Percentiles rank a stretch among this genome's conserved stretches.
These are phyloP conservation scores for Plenodomus tracheiphilus DNA, from an alignment of 2,329 filamentous ascomycete genomes.

Conservation along the genomic window DNA sequence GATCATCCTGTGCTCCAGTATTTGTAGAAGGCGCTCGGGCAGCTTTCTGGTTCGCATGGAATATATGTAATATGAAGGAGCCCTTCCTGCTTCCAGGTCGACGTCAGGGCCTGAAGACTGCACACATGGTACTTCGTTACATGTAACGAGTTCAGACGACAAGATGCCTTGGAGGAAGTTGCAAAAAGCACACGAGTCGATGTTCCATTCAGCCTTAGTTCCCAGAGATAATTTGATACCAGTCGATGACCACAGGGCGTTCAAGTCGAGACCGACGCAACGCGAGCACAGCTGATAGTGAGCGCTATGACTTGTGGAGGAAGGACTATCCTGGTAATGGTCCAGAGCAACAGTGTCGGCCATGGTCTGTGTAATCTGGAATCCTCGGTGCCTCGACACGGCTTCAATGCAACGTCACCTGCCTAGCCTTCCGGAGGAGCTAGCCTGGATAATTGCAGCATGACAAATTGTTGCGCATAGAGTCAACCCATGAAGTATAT, in stretches of 20 bases:
- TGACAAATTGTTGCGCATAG: no score
- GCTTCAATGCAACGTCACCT: no score
- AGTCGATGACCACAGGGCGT: not conserved
- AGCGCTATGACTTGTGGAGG: not conserved
- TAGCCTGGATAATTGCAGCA: no score
- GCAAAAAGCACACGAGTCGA: not conserved
- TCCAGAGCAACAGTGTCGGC: no score
- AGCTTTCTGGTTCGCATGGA: constrained; percentile 4
- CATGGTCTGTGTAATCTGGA: no score
- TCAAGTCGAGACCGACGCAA: not conserved
- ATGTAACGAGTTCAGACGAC: not conserved
- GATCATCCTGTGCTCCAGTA: constrained; percentile 4
- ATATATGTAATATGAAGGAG: constrained; percentile 3
- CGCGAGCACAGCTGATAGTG: not conserved
- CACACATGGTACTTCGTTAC: not conserved
- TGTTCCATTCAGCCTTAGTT: not conserved
- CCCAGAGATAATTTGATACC: not conserved
- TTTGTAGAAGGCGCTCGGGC: constrained; percentile 1
- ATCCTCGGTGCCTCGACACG: no score
- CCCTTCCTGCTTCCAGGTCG: no score
- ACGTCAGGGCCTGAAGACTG: not conserved
- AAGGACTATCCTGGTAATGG: no score
- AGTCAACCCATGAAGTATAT: no score
- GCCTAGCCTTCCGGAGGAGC: no score
- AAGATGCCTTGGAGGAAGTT: not conserved